These are phyloP conservation scores for Metarhizium anisopliae DNA, from an alignment of 2,329 filamentous ascomycete species.

Conservation along the genomic window DNA sequence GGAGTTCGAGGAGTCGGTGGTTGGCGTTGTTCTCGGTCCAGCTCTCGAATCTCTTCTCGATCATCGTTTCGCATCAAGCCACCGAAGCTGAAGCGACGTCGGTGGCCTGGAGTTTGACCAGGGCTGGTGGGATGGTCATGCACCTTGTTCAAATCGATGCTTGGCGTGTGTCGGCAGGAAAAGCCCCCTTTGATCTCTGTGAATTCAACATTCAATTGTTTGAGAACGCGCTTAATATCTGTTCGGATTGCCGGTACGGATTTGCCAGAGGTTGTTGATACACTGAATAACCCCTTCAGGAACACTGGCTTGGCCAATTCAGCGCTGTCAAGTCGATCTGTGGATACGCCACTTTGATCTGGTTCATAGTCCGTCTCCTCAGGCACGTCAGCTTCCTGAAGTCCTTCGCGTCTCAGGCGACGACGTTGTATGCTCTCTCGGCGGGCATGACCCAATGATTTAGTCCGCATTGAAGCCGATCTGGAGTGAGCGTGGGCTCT, in stretches of 20 bases:
- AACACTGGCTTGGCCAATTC: conserved; percentile 90
- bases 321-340: conserved; percentile 54
- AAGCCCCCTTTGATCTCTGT: conserved; percentile 91
- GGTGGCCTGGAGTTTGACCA: conserved; percentile 48
- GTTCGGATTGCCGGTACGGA: conserved; percentile 75
- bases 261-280: conserved; percentile 91
- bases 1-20: conserved; percentile 34
- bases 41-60: conserved; percentile 62
- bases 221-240: conserved; percentile 85
- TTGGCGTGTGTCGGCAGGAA: conserved; percentile 77
- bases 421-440: conserved; percentile 88
- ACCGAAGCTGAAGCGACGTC: conserved; percentile 76
- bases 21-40: conserved; percentile 30
- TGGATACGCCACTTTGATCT: conserved; percentile 50
- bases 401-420: conserved; percentile 63
- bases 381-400: conserved; percentile 67
- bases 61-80: conserved; percentile 49
- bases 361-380: conserved; percentile 86
- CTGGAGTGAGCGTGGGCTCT: conserved; percentile 45
- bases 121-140: conserved; percentile 55
- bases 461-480: conserved; percentile 63
- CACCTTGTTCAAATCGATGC: conserved; percentile 75
- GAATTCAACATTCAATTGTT: conserved; percentile 82
- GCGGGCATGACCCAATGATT: conserved; percentile 81
- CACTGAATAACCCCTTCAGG: conserved; percentile 93